These are phyloP conservation scores for Zygosaccharomyces pseudobailii DNA, from an alignment of 1,139 yeast genomes.

Conservation along the genomic window DNA sequence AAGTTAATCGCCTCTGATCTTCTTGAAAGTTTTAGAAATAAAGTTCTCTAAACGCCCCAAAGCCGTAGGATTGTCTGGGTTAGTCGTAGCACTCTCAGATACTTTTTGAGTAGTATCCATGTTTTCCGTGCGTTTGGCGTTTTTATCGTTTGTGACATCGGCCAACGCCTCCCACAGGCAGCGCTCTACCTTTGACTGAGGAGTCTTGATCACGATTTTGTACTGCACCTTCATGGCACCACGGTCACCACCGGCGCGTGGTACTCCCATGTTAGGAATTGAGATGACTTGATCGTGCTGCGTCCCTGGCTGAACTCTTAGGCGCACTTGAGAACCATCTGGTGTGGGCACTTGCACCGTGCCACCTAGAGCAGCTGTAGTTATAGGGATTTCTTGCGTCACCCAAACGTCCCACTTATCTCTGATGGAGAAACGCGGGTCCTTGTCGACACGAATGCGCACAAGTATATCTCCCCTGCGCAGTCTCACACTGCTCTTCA, in stretches of 20 bases:
- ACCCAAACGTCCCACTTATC: slow-evolving; percentile 50
- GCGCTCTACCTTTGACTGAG: slow-evolving; percentile 81
- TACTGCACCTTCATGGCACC: slow-evolving; percentile 80
- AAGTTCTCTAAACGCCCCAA: slow-evolving; percentile 58
- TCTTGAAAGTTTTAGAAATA: slow-evolving; percentile 58
- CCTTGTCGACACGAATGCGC: slow-evolving; percentile 71
- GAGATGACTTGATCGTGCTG: slow-evolving; percentile 71
- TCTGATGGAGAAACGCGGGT: slow-evolving; percentile 61
- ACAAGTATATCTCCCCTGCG: slow-evolving; percentile 84
- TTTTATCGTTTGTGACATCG: slow-evolving; percentile 74
- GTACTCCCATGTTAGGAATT: slow-evolving; percentile 86
- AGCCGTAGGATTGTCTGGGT: slow-evolving; percentile 52
- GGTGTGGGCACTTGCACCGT: slow-evolving; percentile 82
- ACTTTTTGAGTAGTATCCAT: slow-evolving; percentile 3
- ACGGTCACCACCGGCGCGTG: slow-evolving; percentile 54
- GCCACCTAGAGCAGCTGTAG: slow-evolving; percentile 97
- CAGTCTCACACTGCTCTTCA: slow-evolving; percentile 41
- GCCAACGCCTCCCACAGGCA: slow-evolving; percentile 93
- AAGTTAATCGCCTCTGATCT: slow-evolving; percentile 38
- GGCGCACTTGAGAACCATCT: slow-evolving; percentile 65
- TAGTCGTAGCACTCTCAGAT: slow-evolving; percentile 27
- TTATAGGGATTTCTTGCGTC: slow-evolving; percentile 71
- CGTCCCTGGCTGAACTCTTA: slow-evolving; percentile 84
- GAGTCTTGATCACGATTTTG: slow-evolving; percentile 65
- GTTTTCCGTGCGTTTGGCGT: slow-evolving; percentile 59